Conservation (phyloP, 2,329 filamentous ascomycete genomes). For the Metarhizium rileyi region DNA sequence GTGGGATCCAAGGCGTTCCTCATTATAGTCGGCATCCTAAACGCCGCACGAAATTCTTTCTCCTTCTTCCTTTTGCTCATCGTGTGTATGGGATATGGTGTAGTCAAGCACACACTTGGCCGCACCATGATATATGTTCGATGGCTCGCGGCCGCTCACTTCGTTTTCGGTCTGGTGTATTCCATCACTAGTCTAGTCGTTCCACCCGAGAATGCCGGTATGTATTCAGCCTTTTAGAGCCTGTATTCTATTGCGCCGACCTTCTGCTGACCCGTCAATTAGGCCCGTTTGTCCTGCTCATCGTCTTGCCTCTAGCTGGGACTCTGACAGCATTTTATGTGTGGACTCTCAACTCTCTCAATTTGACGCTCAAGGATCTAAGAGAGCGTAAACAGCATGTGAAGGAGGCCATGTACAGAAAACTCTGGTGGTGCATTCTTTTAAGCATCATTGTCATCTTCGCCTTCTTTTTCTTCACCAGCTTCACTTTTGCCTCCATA, state of each 20-base stretch:
- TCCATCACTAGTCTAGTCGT: slow-evolving; percentile 82
- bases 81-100: slow-evolving; percentile 98
- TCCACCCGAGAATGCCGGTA: slow-evolving; percentile 73
- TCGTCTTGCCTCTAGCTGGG: slow-evolving; percentile 83
- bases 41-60: slow-evolving; percentile 91
- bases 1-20: slow-evolving; percentile 75
- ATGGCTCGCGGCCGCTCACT: slow-evolving; percentile 83
- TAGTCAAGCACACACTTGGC: slow-evolving; percentile 87
- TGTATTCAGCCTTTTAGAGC: slow-evolving; percentile 14
- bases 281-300: slow-evolving; percentile 83
- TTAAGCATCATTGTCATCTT: slow-evolving; percentile 91
- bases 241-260: background rate
- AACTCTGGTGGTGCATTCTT: slow-evolving; percentile 96
- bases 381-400: slow-evolving; percentile 85
- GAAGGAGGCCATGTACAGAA: slow-evolving; percentile 94
- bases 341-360: slow-evolving; percentile 95
- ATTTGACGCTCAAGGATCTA: slow-evolving; percentile 92
- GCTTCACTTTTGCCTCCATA: slow-evolving; percentile 82
- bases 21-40: slow-evolving; percentile 84
- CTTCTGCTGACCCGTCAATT: slow-evolving; percentile 11
- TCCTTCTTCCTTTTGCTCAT: slow-evolving; percentile 97
- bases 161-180: slow-evolving; percentile 90
- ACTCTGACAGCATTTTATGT: slow-evolving; percentile 96
- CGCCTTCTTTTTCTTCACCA: slow-evolving; percentile 97
- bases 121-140: slow-evolving; percentile 92